A percentile compares a stretch with the other conserved stretches of the same genome.
Conservation (phyloP, 768 basidiomycete species). For the Tulasnella sp. region DNA sequence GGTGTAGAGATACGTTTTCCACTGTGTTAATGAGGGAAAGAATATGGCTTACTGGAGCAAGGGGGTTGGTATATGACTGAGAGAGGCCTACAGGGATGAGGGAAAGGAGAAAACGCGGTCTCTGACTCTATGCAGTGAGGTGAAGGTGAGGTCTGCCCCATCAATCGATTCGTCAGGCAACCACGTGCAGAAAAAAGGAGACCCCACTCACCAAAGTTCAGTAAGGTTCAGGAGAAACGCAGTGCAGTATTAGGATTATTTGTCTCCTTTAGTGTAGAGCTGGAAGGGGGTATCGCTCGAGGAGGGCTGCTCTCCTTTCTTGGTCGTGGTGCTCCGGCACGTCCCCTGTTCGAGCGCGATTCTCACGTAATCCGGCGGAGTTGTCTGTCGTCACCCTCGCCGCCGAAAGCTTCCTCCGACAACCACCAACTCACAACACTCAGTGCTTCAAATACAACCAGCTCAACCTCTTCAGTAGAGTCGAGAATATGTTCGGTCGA, state of each 20-base stretch:
- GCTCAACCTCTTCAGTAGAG: background rate
- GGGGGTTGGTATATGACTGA: constrained; percentile 8
- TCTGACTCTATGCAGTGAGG: constrained; percentile 8
- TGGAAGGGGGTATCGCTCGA: background rate
- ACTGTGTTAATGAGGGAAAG: background rate
- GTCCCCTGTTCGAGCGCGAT: background rate
- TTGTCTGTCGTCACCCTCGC: background rate
- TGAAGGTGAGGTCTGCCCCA: background rate
- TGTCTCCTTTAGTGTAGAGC: background rate
- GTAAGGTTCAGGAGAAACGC: constrained; percentile 12
- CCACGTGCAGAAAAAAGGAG: constrained; percentile 11
- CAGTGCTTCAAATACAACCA: background rate
- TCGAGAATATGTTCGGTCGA: constrained; percentile 60
- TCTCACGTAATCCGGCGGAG: constrained; percentile 21
- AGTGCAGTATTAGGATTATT: background rate
- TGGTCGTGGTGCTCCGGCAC: background rate
- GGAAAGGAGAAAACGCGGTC: constrained; percentile 19
- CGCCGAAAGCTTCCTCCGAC: constrained; percentile 5
- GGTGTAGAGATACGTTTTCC: constrained; percentile 12
- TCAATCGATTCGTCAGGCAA: constrained; percentile 13
- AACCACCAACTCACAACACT: background rate
- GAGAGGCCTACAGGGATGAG: constrained; percentile 4
- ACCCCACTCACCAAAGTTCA: constrained; percentile 1
- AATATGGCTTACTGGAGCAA: background rate
- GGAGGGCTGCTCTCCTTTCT: background rate